These are phyloP conservation scores for Calonectria leucothoes DNA, from an alignment of 2,329 filamentous ascomycete genomes.

Conservation along the genomic window DNA sequence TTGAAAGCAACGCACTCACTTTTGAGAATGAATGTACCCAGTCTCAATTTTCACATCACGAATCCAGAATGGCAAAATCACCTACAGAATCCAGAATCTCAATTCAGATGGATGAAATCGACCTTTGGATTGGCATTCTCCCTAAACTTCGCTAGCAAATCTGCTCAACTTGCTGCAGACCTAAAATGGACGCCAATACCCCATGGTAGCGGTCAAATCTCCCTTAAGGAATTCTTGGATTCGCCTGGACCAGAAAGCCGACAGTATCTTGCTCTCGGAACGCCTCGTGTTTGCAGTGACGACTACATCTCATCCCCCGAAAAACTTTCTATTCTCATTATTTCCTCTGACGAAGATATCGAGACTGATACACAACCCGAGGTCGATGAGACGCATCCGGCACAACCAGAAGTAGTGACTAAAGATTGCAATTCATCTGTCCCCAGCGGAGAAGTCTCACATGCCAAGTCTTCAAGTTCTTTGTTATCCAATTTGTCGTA, in stretches of 20 bases:
- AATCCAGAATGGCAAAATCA: slow-evolving; percentile 37
- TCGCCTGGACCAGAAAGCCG: slow-evolving; percentile 6
- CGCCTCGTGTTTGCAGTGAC: slow-evolving; percentile 27
- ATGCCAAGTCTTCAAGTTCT: slow-evolving; percentile 14
- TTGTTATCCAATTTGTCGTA: neutral
- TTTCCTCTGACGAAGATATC: slow-evolving; percentile 36
- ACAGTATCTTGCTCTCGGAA: slow-evolving; percentile 27
- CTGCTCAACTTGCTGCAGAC: slow-evolving; percentile 24
- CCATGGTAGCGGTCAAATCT: neutral
- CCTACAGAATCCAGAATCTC: slow-evolving; percentile 32
- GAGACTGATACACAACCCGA: slow-evolving; percentile 21
- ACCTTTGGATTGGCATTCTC: neutral
- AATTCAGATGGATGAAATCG: slow-evolving; percentile 41
- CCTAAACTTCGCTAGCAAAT: neutral
- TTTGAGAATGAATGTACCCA: slow-evolving; percentile 44
- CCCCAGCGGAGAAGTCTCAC: neutral
- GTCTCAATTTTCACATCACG: slow-evolving; percentile 40
- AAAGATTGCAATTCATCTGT: neutral
- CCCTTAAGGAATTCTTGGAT: slow-evolving; percentile 27
- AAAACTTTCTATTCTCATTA: slow-evolving; percentile 23
- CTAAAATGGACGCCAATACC: slow-evolving; percentile 42
- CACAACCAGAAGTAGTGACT: neutral
- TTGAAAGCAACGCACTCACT: slow-evolving; percentile 39
- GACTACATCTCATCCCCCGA: slow-evolving; percentile 21
- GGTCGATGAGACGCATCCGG: too few species aligned